These are phyloP conservation scores for Eustoma russellianum DNA, from an alignment of 257 asterid species.

Conservation along the genomic window DNA sequence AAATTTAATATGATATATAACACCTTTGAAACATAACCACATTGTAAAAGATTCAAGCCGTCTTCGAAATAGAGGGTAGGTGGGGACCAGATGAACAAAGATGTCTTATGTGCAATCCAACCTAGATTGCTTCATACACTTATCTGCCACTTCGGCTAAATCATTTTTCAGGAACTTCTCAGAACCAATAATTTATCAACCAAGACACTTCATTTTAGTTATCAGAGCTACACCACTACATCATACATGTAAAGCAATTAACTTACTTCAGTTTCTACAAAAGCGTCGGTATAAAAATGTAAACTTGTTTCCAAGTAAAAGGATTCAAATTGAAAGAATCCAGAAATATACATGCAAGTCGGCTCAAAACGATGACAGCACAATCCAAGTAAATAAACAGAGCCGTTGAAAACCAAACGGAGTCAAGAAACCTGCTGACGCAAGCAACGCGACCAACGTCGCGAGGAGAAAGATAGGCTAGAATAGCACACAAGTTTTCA, in stretches of 20 bases:
- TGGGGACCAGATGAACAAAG: not conserved
- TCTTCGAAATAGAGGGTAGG: too few relatives aligned
- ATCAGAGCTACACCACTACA: too few relatives aligned
- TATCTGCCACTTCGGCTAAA: not conserved
- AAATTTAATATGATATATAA: too few relatives aligned
- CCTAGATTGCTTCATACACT: too few relatives aligned
- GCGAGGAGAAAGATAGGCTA: constrained; percentile 51
- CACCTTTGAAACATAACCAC: too few relatives aligned
- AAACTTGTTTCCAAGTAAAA: not conserved
- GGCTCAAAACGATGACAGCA: not conserved
- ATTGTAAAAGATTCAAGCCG: too few relatives aligned
- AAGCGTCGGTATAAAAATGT: not conserved
- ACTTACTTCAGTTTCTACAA: not conserved
- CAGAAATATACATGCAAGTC: not conserved
- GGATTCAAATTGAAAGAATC: not conserved
- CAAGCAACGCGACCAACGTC: constrained; percentile 86
- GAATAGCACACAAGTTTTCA: constrained; percentile 45
- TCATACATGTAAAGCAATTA: too few relatives aligned
- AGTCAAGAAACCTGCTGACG: constrained; percentile 62
- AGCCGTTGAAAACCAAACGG: not conserved
- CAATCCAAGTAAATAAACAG: not conserved
- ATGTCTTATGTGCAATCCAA: not conserved
- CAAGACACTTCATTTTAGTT: too few relatives aligned
- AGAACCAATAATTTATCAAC: not conserved
- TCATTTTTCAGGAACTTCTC: not conserved